Evolutionary conservation across 2,329 filamentous ascomycete genomes (phyloP).

Genomic region (Venturia pyrina): DNA sequence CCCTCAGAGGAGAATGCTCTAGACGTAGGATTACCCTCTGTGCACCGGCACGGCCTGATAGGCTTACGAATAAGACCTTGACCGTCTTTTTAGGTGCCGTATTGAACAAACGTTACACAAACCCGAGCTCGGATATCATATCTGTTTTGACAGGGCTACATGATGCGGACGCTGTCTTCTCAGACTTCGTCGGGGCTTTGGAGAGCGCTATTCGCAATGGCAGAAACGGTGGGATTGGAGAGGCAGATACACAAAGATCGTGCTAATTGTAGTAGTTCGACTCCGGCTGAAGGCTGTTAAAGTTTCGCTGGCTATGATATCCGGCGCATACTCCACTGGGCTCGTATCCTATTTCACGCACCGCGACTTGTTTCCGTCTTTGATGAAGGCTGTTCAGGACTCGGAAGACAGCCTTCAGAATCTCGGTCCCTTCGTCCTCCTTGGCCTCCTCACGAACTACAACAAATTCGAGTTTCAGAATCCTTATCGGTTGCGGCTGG

Average conservation of each 20-base stretch:
- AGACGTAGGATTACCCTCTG: constrained; percentile 52
- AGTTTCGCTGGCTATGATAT: constrained; percentile 72
- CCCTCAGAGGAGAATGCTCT: constrained; percentile 68
- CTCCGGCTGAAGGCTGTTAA: constrained; percentile 71
- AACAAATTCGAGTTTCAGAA: constrained; percentile 99
- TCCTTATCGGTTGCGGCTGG: constrained; percentile 81
- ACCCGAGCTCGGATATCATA: constrained; percentile 92
- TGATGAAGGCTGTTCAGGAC: constrained; percentile 92
- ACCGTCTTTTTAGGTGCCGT: constrained; percentile 77
- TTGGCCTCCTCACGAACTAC: constrained; percentile 89
- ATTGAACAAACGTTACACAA: constrained; percentile 83
- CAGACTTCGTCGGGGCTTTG: constrained; percentile 74
- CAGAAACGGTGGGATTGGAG: constrained; percentile 47
- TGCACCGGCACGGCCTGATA: constrained; percentile 3
- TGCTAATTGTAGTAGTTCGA: constrained; percentile 45
- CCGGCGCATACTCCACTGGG: constrained; percentile 92
- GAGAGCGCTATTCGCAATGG: constrained; percentile 77
- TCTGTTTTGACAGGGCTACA: constrained; percentile 80
- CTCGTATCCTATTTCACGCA: constrained; percentile 92
- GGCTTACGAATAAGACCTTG: constrained; percentile 60
- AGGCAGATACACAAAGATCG: not conserved
- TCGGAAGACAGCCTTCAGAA: constrained; percentile 52
- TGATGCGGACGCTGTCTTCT: constrained; percentile 75
- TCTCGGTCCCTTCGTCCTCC: constrained; percentile 65
- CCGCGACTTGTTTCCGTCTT: constrained; percentile 80